Conservation (phyloP, 495 filamentous ascomycete species). For the Hapsidospora chrysogenum region DNA sequence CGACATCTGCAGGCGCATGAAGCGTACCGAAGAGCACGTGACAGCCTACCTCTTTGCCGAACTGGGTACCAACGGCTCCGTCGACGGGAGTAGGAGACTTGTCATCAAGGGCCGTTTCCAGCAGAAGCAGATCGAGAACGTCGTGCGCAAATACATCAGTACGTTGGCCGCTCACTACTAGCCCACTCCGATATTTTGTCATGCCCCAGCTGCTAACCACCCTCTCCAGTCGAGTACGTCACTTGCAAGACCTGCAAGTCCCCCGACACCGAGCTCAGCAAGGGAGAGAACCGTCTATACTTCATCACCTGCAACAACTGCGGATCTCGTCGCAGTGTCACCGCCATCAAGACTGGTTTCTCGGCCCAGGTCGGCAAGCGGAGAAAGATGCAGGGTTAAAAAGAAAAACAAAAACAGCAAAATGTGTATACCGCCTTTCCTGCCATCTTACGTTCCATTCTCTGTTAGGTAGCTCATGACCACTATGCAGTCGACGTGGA, state of each 20-base stretch:
- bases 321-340: constrained; percentile 76
- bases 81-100: constrained; percentile 80
- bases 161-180: constrained; percentile 23
- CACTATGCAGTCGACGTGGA: too few species aligned
- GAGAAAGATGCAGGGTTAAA: constrained; percentile 41
- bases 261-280: constrained; percentile 89
- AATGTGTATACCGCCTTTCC: too few species aligned
- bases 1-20: constrained; percentile 55
- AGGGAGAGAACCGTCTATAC: constrained; percentile 92
- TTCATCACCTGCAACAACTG: constrained; percentile 79
- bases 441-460: too few species aligned
- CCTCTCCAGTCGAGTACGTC: constrained; percentile 63
- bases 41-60: constrained; percentile 95
- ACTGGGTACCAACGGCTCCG: constrained; percentile 86
- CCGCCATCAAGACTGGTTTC: constrained; percentile 99
- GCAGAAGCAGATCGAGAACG: constrained; percentile 95
- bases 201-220: neutral
- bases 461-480: too few species aligned
- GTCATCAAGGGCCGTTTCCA: constrained; percentile 99
- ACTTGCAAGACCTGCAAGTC: constrained; percentile 95
- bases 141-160: constrained; percentile 87
- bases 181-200: neutral
- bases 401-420: too few species aligned
- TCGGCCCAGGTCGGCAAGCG: constrained; percentile 94
- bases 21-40: constrained; percentile 92